Evolutionary conservation across 805 yeast genomes (phyloP), one percentile per base, ranked within the genome.

Genomic region (Teunomyces atbi): DNA sequence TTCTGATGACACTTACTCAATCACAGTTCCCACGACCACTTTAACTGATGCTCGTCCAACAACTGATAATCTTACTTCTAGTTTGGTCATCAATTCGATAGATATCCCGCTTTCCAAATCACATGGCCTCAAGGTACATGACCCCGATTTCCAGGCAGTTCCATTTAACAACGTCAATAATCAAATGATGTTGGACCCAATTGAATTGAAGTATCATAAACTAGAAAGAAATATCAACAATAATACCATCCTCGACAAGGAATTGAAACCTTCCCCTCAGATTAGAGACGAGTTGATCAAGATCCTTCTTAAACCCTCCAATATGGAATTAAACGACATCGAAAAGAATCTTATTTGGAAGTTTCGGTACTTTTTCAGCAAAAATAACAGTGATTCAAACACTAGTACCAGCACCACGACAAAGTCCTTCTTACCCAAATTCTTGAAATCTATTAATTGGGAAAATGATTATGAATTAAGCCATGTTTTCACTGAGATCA

Each of bases 321-420:
- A 89, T 37, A 87, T 87, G 44, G 86, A 83, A 54, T 71, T 94
- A 40, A 78, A 84, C 5, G 91, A 86, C 43, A 83, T 84, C 59
- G 97, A 92, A 54, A 89, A 86, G 68, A 89, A 89, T 52, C 66
- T 89, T 58, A 76, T 92, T 7, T 92, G 98, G 97, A 88, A 86
- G 63, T 92, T 86, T 65, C 69, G 98, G 45, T 94, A 87, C 66
- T 91, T 83, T 63, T 71, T 70, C 50, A 65, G 73, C 45, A 69
- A 64, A 48, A 68, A 67, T 49, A 57, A 58, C 37, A 66, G 87
- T 15, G 71, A 86, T n/a, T 77, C 83, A 44, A 82, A 82, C 55
- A 45, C 48, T 13, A 49, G 40, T 21, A 46, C 48, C 32, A 48
- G 45, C 26, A 48, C 54, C 7, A 84, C 85, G 1, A 59, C 71